Evolutionary conservation across 1,284 basidiomycete species (phyloP), one percentile per base, ranked within the genome.

Genomic region (Cryptococcus maquisensis): DNA sequence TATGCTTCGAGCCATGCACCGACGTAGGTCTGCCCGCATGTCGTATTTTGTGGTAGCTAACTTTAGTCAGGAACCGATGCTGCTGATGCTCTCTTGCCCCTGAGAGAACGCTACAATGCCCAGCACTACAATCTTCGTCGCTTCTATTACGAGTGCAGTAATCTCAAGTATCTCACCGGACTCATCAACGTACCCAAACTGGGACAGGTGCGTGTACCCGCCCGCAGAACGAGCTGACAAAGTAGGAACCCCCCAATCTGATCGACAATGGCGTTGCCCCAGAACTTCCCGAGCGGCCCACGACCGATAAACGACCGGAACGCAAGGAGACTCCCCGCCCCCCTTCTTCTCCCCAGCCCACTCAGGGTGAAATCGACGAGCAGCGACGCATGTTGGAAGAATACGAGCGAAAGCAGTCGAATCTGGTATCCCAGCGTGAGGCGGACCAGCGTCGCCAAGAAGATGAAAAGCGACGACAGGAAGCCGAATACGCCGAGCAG

Each of bases 131-230:
- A 84, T 63, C 81, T 97, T 8, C 86, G 93, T 60, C 91, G 93
- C 72, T 97, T 95, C 79, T 97, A 96, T 79, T 97, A 96, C 72
- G 93, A 97, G 72, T 97, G 93, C 71, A 94, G 91, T 16, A 96
- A 96, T 76, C 82, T 97, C 63, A 96, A 95, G 74, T 97, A 95
- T 73, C 79, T 97, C 47, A 97, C 93, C 15, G 90, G 91, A 42
- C 81, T 97, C 20, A 95, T 97, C 71, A 97, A 96, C 72, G 92
- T 97, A 1, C 93, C 93, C 18, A 97, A 96, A 73, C 82, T 97
- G 21, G 93, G 91, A 40, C 86, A 90, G 72, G 89, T 90, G 65
- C 57, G 74, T 50, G 8, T 10, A 15, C 23, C 13, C 36, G 26
- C 36, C 42, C 42, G 21, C 38, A 43, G n/a, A 18, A 43, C 38